Conservation (phyloP, 139 green algal species). For the Coelastrella sp. region DNA sequence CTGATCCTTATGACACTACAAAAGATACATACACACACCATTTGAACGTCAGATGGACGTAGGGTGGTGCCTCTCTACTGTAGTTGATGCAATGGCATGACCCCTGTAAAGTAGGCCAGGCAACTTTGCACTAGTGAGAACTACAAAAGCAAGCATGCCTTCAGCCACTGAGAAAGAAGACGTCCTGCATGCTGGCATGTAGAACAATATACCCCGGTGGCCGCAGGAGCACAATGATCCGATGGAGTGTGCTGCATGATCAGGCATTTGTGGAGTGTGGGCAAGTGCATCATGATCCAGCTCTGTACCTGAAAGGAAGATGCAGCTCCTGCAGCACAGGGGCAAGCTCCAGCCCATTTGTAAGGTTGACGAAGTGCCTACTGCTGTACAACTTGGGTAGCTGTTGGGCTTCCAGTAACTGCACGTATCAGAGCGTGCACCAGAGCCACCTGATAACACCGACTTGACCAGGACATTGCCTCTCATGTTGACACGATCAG, state of each 20-base stretch:
- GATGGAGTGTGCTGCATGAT: too few species aligned
- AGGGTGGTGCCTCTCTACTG: too few species aligned
- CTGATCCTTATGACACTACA: constrained; percentile 69
- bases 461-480: neutral
- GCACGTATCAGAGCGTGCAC: neutral
- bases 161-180: too few species aligned
- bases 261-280: too few species aligned
- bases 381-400: neutral
- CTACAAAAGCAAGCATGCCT: too few species aligned
- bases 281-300: neutral
- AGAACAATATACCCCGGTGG: too few species aligned
- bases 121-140: too few species aligned
- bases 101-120: too few species aligned
- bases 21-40: neutral
- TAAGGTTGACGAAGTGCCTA: constrained; percentile 78
- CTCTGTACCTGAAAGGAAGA: constrained; percentile 62
- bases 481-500: neutral
- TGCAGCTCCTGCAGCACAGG: constrained; percentile 63
- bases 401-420: constrained; percentile 15
- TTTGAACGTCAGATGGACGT: neutral
- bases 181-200: too few species aligned
- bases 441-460: too few species aligned
- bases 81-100: too few species aligned
- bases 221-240: too few species aligned
- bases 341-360: constrained; percentile 76